Evolutionary conservation across 805 yeast genomes (phyloP), one percentile per base, ranked within the genome.

Genomic region (Nematodospora valgi): DNA sequence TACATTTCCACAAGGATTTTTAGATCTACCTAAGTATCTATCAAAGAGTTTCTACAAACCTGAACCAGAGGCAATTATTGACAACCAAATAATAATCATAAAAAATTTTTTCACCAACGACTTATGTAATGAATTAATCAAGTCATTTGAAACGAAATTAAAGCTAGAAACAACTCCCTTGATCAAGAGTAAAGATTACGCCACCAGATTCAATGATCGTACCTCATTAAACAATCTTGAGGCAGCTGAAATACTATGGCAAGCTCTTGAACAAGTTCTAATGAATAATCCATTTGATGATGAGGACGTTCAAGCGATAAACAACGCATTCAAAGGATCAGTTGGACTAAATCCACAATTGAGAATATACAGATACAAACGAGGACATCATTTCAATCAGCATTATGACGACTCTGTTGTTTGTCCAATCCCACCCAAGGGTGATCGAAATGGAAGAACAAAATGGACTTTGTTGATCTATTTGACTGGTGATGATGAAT

Each of bases 391-490:
- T 47, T 79, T 79, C 45, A 79, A 74, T 3, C 62, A 70, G 41
- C 85, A 79, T 47, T 77, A 76, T 45, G 86, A 79, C 45, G 84
- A 78, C 32, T 61, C 75, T 6, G 80, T 75, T 4, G 39, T 41
- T 3, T 62, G 64, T 20, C 45, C 54, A 1, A 34, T 50, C 6
- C 45, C 51, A 7, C 53, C 56, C 8, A 49, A 54, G 12, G 51
- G 47, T 2, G 20, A 40, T 30, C 8, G 18, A 11, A 45, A 40
- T 18, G 78, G 78, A 0, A 44, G 32, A 9, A 78, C 84, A 0
- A 66, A 59, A 43, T 79, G 84, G 84, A 79, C 86, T 0, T 51
- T 79, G 15, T 54, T 79, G 25, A 59, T 79, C 1, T 79, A 79
- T 46, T 54, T 79, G 18, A 71, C 78, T 2, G 82, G 82, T 2